These are phyloP conservation scores for Wilcoxina mikolae DNA, from an alignment of 495 filamentous ascomycete species.

Conservation along the genomic window DNA sequence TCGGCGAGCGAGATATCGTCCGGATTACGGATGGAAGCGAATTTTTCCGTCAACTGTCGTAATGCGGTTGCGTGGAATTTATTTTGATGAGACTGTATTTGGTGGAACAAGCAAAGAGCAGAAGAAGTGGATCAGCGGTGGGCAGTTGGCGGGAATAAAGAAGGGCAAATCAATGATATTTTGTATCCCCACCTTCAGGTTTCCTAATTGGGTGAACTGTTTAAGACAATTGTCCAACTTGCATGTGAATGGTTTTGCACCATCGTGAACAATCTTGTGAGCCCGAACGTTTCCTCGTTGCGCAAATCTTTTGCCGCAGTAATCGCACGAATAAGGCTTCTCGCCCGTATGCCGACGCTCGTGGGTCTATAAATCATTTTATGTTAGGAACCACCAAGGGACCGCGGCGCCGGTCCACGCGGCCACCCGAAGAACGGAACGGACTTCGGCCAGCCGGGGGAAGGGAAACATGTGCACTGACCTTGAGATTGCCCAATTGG, in stretches of 20 bases:
- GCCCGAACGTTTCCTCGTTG: slow-evolving; percentile 78
- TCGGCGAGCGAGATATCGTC: slow-evolving; percentile 52
- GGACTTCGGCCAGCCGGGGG: not conserved
- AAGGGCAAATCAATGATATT: not conserved
- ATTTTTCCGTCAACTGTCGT: slow-evolving; percentile 54
- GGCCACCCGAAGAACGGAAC: no score
- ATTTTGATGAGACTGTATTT: slow-evolving; percentile 72
- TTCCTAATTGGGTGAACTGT: slow-evolving; percentile 76
- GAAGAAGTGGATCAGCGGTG: slow-evolving; percentile 7
- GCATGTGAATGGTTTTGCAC: slow-evolving; percentile 66
- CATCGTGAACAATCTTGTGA: slow-evolving; percentile 67
- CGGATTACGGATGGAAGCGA: slow-evolving; percentile 48
- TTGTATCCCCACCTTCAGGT: slow-evolving; percentile 59
- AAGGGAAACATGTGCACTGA: slow-evolving; percentile 29
- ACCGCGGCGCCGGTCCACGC: no score
- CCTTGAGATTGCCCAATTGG: slow-evolving; percentile 78
- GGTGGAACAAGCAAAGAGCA: slow-evolving; percentile 8
- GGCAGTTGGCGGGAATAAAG: not conserved
- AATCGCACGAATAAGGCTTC: slow-evolving; percentile 68
- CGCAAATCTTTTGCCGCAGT: slow-evolving; percentile 68
- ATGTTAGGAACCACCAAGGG: no score
- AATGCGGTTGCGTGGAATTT: slow-evolving; percentile 70
- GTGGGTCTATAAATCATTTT: slow-evolving; percentile 48
- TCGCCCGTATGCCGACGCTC: slow-evolving; percentile 76
- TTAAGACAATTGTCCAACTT: slow-evolving; percentile 68